phyloP scores from a whole-genome alignment of 2,329 filamentous ascomycete species.

The Stromatinia cepivora region DNA sequence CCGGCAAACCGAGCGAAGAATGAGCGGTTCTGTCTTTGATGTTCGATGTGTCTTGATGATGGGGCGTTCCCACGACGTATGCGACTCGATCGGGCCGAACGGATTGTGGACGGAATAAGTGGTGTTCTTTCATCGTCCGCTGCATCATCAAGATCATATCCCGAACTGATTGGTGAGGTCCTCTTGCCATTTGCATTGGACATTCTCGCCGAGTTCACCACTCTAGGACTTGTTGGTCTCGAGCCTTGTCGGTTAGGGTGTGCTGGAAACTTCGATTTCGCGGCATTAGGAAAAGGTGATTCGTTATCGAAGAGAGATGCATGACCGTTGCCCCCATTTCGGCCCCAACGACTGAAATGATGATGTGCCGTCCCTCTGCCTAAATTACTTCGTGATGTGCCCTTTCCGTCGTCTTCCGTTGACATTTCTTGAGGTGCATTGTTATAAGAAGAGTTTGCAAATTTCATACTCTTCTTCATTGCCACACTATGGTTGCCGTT shows the following conservation, averaged over 20 bases:
- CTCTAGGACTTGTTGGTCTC: conserved; percentile 69
- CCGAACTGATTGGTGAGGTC: conserved; percentile 60
- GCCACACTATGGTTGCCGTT: conserved; percentile 58
- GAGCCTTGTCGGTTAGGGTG: conserved; percentile 59
- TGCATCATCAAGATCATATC: conserved; percentile 80
- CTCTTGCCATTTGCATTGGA: conserved; percentile 50
- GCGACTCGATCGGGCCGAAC: conserved; percentile 60
- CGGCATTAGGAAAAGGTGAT: conserved; percentile 71
- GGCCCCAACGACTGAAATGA: conserved; percentile 76
- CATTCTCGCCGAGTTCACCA: conserved; percentile 44
- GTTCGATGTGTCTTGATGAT: conserved; percentile 70
- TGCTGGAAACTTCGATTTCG: conserved; percentile 61
- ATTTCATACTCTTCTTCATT: conserved; percentile 94
- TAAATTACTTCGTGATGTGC: conserved; percentile 58
- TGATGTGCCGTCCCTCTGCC: conserved; percentile 69
- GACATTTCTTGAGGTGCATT: conserved; percentile 52
- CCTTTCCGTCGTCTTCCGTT: conserved; percentile 66
- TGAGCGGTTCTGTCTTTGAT: conserved; percentile 63
- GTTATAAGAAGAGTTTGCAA: conserved; percentile 74
- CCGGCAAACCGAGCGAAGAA: conserved; percentile 76
- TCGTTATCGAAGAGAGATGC: conserved; percentile 74
- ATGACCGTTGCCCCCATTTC: conserved; percentile 66
- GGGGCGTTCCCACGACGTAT: conserved; percentile 55
- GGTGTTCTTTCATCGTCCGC: conserved; percentile 89
- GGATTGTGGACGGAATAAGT: conserved; percentile 61